Evolutionary conservation across 768 basidiomycete genomes (phyloP).

Genomic region (Leccinum longicurvipes): DNA sequence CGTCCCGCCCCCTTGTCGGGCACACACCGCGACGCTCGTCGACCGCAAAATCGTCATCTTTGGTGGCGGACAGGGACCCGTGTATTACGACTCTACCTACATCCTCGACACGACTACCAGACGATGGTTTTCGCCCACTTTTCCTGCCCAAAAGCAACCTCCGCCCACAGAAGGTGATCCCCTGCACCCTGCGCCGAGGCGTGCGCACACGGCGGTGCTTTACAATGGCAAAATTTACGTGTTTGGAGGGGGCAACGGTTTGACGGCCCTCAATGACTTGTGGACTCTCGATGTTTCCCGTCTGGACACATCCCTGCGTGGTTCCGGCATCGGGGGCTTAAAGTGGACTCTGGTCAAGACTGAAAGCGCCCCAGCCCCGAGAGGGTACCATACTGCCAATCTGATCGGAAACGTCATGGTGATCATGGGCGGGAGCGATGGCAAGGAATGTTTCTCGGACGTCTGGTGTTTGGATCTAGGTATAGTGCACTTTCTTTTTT

Average conservation of each 20-base stretch:
- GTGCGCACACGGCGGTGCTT: slow-evolving; percentile 84
- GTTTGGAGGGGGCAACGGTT: slow-evolving; percentile 93
- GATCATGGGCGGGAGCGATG: slow-evolving; percentile 88
- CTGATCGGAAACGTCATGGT: slow-evolving; percentile 84
- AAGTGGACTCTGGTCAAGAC: slow-evolving; percentile 62
- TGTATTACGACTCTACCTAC: slow-evolving; percentile 81
- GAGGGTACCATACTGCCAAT: slow-evolving; percentile 92
- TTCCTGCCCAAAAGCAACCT: slow-evolving; percentile 19
- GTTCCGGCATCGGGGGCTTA: slow-evolving; percentile 26
- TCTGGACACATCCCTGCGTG: slow-evolving; percentile 27
- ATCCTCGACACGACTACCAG: slow-evolving; percentile 76
- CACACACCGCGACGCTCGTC: slow-evolving; percentile 83
- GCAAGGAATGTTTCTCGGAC: slow-evolving; percentile 82
- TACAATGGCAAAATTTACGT: slow-evolving; percentile 73
- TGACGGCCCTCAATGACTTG: slow-evolving; percentile 84
- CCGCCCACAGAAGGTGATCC: slow-evolving; percentile 5
- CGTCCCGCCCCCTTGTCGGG: slow-evolving; percentile 76
- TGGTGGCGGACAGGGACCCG: slow-evolving; percentile 81
- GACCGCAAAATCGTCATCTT: slow-evolving; percentile 79
- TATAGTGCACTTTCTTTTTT: slow-evolving; percentile 35
- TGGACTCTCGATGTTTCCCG: slow-evolving; percentile 78
- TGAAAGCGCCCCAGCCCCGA: slow-evolving; percentile 49
- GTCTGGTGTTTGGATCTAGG: slow-evolving; percentile 85
- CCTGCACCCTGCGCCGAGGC: slow-evolving; percentile 59
- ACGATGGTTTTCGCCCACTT: slow-evolving; percentile 55